Evolutionary conservation across 164 flowering plant genomes (phyloP).

Genomic region (Kalanchoe fedtschenkoi): DNA sequence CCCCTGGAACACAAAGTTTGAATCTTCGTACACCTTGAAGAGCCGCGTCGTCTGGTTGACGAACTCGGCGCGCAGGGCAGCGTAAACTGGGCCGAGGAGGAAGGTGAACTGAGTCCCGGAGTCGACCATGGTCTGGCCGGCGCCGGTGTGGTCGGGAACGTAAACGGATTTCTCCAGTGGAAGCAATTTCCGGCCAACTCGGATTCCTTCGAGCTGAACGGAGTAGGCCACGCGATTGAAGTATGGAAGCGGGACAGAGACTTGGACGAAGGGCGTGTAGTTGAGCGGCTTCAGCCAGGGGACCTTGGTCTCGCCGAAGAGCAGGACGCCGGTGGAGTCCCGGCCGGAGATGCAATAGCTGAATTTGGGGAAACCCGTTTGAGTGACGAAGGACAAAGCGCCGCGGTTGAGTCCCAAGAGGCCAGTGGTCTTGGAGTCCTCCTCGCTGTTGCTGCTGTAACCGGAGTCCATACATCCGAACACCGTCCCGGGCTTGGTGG

Average conservation of each 20-base stretch:
- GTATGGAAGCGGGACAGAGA: slow-evolving; percentile 38
- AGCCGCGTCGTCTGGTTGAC: slow-evolving; percentile 30
- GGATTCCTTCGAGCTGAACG: slow-evolving; percentile 42
- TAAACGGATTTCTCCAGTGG: slow-evolving; percentile 34
- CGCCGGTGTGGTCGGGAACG: slow-evolving; percentile 61
- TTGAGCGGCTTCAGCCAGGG: slow-evolving; percentile 26
- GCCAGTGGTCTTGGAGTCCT: slow-evolving; percentile 36
- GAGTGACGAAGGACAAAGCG: slow-evolving; percentile 45
- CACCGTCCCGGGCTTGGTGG: slow-evolving; percentile 19
- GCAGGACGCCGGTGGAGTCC: slow-evolving; percentile 33
- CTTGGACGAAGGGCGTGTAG: slow-evolving; percentile 43
- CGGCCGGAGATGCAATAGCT: slow-evolving; percentile 51
- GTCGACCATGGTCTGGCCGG: slow-evolving; percentile 72
- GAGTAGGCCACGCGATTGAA: slow-evolving; percentile 49
- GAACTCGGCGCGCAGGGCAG: slow-evolving; percentile 48
- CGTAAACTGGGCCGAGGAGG: slow-evolving; percentile 62
- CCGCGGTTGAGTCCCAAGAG: slow-evolving; percentile 57
- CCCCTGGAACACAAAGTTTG: slow-evolving; percentile 58
- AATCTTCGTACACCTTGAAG: slow-evolving; percentile 30
- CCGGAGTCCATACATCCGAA: slow-evolving; percentile 51
- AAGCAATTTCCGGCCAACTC: slow-evolving; percentile 23
- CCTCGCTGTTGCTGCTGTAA: slow-evolving; percentile 22
- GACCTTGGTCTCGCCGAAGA: slow-evolving; percentile 30
- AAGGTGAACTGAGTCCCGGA: slow-evolving; percentile 66
- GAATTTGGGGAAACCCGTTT: slow-evolving; percentile 11